Evolutionary conservation across 148 eudicot genomes (phyloP).

Genomic region (Camellia sinensis): DNA sequence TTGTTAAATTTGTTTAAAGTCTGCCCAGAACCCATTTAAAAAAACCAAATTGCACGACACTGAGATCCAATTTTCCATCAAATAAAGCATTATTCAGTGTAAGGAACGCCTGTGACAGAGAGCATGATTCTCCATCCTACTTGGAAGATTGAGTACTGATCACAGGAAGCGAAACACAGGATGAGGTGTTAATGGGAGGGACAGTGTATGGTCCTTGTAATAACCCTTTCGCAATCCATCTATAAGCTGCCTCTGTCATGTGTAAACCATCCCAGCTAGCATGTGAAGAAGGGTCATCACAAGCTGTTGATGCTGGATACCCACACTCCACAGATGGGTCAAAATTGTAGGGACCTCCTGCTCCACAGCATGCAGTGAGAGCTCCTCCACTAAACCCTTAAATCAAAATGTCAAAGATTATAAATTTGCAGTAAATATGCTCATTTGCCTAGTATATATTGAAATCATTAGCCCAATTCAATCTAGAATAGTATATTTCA

Average conservation of each 20-base stretch:
- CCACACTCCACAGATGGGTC: constrained; percentile 14
- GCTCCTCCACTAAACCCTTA: constrained; percentile 30
- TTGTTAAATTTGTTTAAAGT: no score
- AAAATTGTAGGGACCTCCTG: constrained; percentile 25
- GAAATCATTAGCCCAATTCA: no score
- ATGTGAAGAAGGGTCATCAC: constrained; percentile 27
- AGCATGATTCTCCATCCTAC: not conserved
- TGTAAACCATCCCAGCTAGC: constrained; percentile 39
- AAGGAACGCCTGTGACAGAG: no score
- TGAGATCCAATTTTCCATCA: no score
- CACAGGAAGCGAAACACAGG: not conserved
- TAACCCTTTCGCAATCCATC: constrained; percentile 21
- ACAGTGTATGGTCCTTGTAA: constrained; percentile 22
- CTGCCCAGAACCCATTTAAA: no score
- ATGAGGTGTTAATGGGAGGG: constrained; percentile 13
- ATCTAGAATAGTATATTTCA: no score
- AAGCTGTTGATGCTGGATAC: constrained; percentile 11
- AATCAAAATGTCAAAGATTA: not conserved
- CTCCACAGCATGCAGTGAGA: constrained; percentile 40
- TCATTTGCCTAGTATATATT: no score
- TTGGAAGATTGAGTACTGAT: not conserved
- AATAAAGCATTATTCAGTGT: no score
- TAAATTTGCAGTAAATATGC: no score
- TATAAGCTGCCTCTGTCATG: constrained; percentile 34
- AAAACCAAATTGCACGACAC: no score